Conservation (phyloP, 345 rosid genomes). For the Eucalyptus marginata region DNA sequence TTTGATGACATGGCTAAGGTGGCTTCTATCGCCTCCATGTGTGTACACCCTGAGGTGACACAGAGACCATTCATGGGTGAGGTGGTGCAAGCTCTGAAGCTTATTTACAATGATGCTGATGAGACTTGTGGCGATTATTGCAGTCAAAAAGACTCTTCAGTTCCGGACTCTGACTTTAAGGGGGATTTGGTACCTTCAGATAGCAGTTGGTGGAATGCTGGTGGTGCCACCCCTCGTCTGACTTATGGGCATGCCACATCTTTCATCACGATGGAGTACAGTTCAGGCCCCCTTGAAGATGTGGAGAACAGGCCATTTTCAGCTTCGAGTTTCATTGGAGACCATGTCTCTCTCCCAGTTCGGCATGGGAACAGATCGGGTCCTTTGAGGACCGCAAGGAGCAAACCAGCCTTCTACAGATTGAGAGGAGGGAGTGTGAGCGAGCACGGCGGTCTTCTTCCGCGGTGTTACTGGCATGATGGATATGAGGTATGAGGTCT, state of each 20-base stretch:
- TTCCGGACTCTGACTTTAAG: constrained; percentile 64
- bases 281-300: constrained; percentile 77
- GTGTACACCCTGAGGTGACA: constrained; percentile 93
- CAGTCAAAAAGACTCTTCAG: constrained; percentile 88
- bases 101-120: constrained; percentile 78
- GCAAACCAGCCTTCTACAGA: constrained; percentile 56
- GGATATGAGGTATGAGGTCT: constrained; percentile 11
- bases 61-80: constrained; percentile 99
- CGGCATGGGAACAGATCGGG: constrained; percentile 87
- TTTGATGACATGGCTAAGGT: constrained; percentile 96
- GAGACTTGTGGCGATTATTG: constrained; percentile 71
- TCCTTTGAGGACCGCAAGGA: constrained; percentile 66
- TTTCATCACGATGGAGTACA: constrained; percentile 89
- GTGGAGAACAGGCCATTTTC: constrained; percentile 68
- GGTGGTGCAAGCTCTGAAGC: constrained; percentile 98
- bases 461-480: constrained; percentile 20
- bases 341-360: constrained; percentile 30
- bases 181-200: constrained; percentile 69
- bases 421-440: constrained; percentile 92
- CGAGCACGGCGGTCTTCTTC: constrained; percentile 72
- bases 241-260: constrained; percentile 72
- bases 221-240: constrained; percentile 53
- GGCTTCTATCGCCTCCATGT: constrained; percentile 97
- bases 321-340: constrained; percentile 37
- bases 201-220: constrained; percentile 93